These are phyloP conservation scores for Penicillium herquei DNA, from an alignment of 495 filamentous ascomycete genomes.

Conservation along the genomic window DNA sequence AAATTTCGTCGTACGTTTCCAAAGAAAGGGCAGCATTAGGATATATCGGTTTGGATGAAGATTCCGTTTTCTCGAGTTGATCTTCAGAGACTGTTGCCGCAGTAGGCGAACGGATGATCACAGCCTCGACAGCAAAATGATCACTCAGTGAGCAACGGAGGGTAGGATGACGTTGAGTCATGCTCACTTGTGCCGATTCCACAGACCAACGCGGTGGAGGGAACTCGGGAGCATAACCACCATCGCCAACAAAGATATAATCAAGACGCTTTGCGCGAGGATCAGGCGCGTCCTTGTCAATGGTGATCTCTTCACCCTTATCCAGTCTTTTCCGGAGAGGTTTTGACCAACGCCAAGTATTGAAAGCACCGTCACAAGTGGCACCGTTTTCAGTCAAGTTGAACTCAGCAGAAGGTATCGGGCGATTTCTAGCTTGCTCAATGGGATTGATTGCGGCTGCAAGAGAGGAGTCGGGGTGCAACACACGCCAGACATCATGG, in stretches of 20 bases:
- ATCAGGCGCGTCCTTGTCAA: conserved; percentile 63
- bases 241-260: conserved; percentile 78
- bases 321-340: conserved; percentile 55
- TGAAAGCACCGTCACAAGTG: conserved; percentile 80
- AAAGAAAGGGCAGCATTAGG: conserved; percentile 42
- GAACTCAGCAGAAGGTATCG: conserved; percentile 66
- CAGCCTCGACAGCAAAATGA: conserved; percentile 75
- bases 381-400: conserved; percentile 80
- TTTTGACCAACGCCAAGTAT: conserved; percentile 92
- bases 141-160: conserved; percentile 84
- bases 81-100: neutral
- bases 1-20: conserved; percentile 68
- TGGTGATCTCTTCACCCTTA: conserved; percentile 53
- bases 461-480: conserved; percentile 78
- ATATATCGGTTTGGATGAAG: conserved; percentile 20
- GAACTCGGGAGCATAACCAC: conserved; percentile 32
- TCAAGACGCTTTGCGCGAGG: conserved; percentile 82
- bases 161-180: conserved; percentile 79
- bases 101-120: conserved; percentile 31
- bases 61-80: conserved; percentile 7
- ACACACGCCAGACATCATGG: conserved; percentile 73
- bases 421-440: conserved; percentile 50
- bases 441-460: conserved; percentile 63
- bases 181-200: conserved; percentile 65
- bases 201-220: conserved; percentile 59